These are phyloP conservation scores for Bonnemaisonia californica DNA, from an alignment of 31 red algal genomes.

Conservation along the genomic window DNA sequence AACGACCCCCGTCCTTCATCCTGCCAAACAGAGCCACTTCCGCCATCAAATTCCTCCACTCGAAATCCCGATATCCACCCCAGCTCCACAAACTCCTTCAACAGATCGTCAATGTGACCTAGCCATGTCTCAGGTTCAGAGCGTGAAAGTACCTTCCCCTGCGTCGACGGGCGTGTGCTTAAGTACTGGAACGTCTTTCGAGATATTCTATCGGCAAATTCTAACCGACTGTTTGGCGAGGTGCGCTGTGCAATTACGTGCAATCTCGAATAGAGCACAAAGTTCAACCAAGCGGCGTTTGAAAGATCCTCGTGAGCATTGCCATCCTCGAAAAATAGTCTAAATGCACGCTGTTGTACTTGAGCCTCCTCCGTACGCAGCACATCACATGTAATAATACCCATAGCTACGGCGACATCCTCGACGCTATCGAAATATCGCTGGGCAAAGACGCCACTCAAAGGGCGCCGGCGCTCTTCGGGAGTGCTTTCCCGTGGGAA, in stretches of 20 bases:
- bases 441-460: conserved; percentile 38
- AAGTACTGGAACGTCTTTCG: background rate
- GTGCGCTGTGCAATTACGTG: conserved; percentile 33
- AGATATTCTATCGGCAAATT: conserved; percentile 23
- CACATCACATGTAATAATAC: conserved; percentile 16
- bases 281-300: conserved; percentile 43
- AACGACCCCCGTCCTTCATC: conserved; percentile 44
- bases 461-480: conserved; percentile 8
- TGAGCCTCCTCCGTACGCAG: conserved; percentile 38
- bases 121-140: conserved; percentile 18
- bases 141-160: background rate
- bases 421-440: conserved; percentile 42
- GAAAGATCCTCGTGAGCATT: background rate
- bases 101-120: conserved; percentile 2
- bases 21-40: conserved; percentile 31
- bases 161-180: background rate
- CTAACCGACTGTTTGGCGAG: conserved; percentile 28
- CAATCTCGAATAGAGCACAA: conserved; percentile 49
- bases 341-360: conserved; percentile 21
- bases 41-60: conserved; percentile 57
- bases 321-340: conserved; percentile 43
- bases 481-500: conserved; percentile 38
- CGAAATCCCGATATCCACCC: conserved; percentile 59
- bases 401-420: conserved; percentile 29
- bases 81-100: conserved; percentile 36